Evolutionary conservation across 495 filamentous ascomycete genomes (phyloP), one percentile per base, ranked within the genome.

Genomic region (Hyaloscypha bicolor): DNA sequence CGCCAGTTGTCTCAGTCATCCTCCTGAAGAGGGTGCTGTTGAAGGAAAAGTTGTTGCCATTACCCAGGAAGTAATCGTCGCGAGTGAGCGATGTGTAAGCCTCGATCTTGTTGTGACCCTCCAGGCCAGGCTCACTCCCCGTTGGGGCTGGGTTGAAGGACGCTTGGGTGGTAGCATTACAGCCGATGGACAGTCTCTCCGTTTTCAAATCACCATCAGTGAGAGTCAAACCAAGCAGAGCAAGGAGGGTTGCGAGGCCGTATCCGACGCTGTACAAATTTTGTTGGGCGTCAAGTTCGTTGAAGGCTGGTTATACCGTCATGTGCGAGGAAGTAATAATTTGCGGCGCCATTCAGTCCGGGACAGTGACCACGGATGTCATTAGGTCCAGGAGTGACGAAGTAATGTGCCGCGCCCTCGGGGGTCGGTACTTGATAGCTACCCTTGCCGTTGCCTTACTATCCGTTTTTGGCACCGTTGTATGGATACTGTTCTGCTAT

Each of bases 51-150:
- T 79, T 70, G 60, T 81, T 76, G 45, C 77, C 76, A 14, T 74
- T 60, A 61, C 60, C 69, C 8, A 73, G 57, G 71, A 78, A 82
- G 68, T 71, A 81, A 64, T 82, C 79, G 55, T 78, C 76, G 11
- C 79, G 75, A 21, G 79, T 78, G 6, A 82, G 71, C 21, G 78
- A 80, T 0, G 76, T 74, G 57, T 82, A 78, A 3, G 62, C 63
- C 65, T 82, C 79, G 64, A 82, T 80, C 67, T 79, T 80, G 66
- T 81, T 80, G 71, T 81, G 79, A 39, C 76, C 76, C 63, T 80
- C 70, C 6, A 81, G 65, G 45, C 79, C 79, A 1, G 74, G 73
- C 70, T 79, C 74, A 22, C 61, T 68, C 22, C 77, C 77, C 32
- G 78, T 77, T 37, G 79, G 42, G 31, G 57, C n/a, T 5, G 77